Conservation (phyloP, 495 filamentous ascomycete genomes). For the Cercophora sp. region DNA sequence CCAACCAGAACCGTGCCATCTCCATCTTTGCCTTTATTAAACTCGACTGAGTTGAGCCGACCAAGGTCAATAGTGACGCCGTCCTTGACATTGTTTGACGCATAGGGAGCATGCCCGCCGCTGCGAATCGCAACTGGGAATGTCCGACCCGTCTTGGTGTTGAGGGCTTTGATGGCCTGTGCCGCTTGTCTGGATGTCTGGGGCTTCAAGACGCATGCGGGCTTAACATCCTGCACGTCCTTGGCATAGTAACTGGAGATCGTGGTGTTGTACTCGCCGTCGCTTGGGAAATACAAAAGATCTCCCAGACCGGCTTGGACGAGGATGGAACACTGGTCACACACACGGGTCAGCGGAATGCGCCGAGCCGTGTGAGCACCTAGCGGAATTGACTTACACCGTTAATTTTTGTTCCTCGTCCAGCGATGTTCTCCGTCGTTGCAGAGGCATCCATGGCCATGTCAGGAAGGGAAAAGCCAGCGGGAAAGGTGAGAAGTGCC, state of each 20-base stretch:
- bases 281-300: neutral
- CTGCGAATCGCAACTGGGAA: constrained; percentile 43
- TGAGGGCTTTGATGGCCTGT: neutral
- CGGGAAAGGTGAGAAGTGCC: too few relatives aligned
- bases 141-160: neutral
- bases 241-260: neutral
- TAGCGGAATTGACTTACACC: too few relatives aligned
- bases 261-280: neutral
- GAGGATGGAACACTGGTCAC: too few relatives aligned
- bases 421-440: too few relatives aligned
- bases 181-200: neutral
- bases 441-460: too few relatives aligned
- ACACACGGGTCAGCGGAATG: too few relatives aligned
- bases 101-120: constrained; percentile 40
- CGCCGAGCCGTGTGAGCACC: too few relatives aligned
- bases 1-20: constrained; percentile 22
- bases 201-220: neutral
- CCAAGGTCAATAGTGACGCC: constrained; percentile 52
- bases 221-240: constrained; percentile 2
- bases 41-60: constrained; percentile 32
- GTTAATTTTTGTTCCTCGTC: too few relatives aligned
- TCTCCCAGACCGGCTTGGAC: too few relatives aligned
- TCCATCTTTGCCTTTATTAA: neutral
- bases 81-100: constrained; percentile 36
- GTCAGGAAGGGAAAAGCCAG: too few relatives aligned